These are phyloP conservation scores for Micromonas commoda DNA, from an alignment of 139 green algal genomes.

Conservation along the genomic window DNA sequence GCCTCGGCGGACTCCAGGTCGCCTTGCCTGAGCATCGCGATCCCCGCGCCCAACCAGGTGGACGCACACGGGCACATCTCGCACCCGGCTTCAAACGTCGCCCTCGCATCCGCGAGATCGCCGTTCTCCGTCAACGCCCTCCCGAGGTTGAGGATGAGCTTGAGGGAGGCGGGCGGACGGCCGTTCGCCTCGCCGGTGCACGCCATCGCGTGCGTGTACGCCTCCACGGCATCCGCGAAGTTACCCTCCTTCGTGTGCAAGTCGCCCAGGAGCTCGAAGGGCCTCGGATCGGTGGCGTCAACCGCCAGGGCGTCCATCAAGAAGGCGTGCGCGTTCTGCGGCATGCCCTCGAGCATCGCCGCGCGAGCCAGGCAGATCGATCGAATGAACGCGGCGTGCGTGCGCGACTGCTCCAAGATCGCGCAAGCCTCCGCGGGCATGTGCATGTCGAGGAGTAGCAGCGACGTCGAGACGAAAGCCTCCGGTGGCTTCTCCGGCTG, in stretches of 20 bases:
- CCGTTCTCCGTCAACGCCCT: not conserved
- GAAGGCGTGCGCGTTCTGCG: not conserved
- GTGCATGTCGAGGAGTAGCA: not conserved
- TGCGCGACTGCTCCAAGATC: not conserved
- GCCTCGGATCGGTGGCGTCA: not conserved
- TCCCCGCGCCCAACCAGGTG: conserved; percentile 24
- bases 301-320: not conserved
- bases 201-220: not conserved
- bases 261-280: conserved; percentile 9
- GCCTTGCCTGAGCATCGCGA: not conserved
- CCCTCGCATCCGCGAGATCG: not conserved
- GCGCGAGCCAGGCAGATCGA: not conserved
- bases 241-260: not conserved
- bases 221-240: not conserved
- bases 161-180: not conserved
- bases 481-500: not conserved
- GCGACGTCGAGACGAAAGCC: not conserved
- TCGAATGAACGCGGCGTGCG: not conserved
- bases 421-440: not conserved
- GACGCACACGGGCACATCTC: conserved; percentile 24
- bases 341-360: not conserved
- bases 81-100: conserved; percentile 19
- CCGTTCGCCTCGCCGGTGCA: not conserved
- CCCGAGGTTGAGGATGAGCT: not conserved
- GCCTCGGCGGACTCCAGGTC: conserved; percentile 20